Conservation (phyloP, 768 basidiomycete genomes). For the Fomitopsis pulvina region DNA sequence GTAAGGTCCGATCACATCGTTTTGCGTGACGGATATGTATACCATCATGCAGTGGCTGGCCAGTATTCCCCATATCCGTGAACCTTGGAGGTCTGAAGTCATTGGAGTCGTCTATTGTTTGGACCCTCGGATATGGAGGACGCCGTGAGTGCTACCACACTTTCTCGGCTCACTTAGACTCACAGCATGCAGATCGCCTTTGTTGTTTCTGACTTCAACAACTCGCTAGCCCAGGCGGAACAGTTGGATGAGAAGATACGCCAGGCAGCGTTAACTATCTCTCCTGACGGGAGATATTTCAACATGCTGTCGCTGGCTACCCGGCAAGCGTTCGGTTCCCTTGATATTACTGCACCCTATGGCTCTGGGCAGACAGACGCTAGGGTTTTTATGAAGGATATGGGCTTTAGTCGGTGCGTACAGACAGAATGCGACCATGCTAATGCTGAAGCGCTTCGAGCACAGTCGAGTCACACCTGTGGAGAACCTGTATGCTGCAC, state of each 20-base stretch:
- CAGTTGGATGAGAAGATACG: slow-evolving; percentile 18
- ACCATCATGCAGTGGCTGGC: slow-evolving; percentile 5
- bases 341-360: slow-evolving; percentile 19
- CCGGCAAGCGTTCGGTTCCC: slow-evolving; percentile 18
- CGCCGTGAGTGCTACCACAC: slow-evolving; percentile 5
- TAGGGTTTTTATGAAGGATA: slow-evolving; percentile 9
- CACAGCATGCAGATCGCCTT: slow-evolving; percentile 11
- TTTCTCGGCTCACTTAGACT: neutral
- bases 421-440: too few relatives aligned
- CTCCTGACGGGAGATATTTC: slow-evolving; percentile 11
- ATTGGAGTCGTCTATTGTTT: slow-evolving; percentile 16
- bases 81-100: slow-evolving; percentile 19
- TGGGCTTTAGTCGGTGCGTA: neutral
- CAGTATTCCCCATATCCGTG: slow-evolving; percentile 19
- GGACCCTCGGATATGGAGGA: slow-evolving; percentile 20
- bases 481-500: slow-evolving; percentile 24
- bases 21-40: neutral
- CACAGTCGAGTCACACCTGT: slow-evolving; percentile 25
- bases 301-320: slow-evolving; percentile 19
- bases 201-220: slow-evolving; percentile 14
- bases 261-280: slow-evolving; percentile 13
- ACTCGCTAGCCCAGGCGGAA: slow-evolving; percentile 11
- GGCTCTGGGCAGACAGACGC: slow-evolving; percentile 16
- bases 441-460: neutral
- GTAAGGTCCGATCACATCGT: slow-evolving; percentile 3